These are phyloP conservation scores for Pecoramyces ruminantium DNA, from an alignment of 192 early-diverging fungal genomes.

Conservation along the genomic window DNA sequence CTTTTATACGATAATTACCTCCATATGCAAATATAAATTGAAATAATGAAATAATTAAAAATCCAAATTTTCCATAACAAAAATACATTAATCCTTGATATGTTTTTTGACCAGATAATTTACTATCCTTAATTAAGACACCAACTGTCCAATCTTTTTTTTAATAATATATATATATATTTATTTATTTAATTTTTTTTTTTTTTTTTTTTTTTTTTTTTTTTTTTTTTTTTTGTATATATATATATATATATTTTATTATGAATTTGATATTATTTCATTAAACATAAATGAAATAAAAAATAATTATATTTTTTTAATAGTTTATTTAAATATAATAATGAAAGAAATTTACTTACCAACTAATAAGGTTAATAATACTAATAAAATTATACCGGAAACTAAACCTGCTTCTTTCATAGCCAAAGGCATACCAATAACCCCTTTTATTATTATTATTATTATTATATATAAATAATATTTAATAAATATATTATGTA, in stretches of 20 bases:
- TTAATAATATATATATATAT: too few species aligned
- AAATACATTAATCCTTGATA: slow-evolving; percentile 72
- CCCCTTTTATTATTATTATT: slow-evolving; percentile 2
- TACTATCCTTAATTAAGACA: slow-evolving; percentile 51
- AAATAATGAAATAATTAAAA: slow-evolving; percentile 61
- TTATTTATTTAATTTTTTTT: too few species aligned
- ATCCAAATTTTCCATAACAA: slow-evolving; percentile 63
- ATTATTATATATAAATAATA: slow-evolving; percentile 1
- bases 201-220: too few species aligned
- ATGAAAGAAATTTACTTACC: slow-evolving; percentile 31
- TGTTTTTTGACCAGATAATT: slow-evolving; percentile 55
- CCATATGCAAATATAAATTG: slow-evolving; percentile 90
- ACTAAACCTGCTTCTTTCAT: slow-evolving; percentile 62
- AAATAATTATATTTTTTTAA: too few species aligned
- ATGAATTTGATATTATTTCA: too few species aligned
- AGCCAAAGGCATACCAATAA: slow-evolving; percentile 65
- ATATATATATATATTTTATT: too few species aligned
- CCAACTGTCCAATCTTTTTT: slow-evolving; percentile 20
- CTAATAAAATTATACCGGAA: slow-evolving; percentile 23
- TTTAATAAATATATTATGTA: too few species aligned
- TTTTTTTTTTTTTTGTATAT: too few species aligned
- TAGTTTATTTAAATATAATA: too few species aligned
- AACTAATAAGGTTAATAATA: slow-evolving; percentile 32
- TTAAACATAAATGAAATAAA: too few species aligned
- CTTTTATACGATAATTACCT: slow-evolving; percentile 34